Conservation (phyloP, 1,139 yeast genomes). For the Kurtzmaniella quercitrusa region DNA sequence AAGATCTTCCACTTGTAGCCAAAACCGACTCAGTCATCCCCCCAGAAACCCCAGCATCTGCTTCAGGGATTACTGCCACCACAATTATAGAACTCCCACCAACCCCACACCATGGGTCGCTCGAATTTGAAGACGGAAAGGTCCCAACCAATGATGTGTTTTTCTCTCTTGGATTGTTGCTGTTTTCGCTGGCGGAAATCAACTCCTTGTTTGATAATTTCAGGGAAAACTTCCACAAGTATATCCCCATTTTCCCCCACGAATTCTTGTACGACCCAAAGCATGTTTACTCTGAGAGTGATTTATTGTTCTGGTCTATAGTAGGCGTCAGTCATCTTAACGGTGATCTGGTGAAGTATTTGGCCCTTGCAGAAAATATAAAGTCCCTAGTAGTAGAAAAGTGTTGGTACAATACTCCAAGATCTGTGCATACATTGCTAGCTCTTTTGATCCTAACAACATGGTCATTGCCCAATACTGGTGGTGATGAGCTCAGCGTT, state of each 20-base stretch:
- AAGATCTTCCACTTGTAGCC: background rate
- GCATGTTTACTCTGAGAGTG: constrained; percentile 27
- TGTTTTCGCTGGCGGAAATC: constrained; percentile 23
- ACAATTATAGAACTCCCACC: constrained; percentile 6
- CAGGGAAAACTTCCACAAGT: constrained; percentile 28
- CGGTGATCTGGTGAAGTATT: constrained; percentile 16
- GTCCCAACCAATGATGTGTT: background rate
- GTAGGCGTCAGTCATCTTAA: constrained; percentile 31
- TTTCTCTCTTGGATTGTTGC: constrained; percentile 3
- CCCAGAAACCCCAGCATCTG: background rate
- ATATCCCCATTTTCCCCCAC: constrained; percentile 40
- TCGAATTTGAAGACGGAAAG: constrained; percentile 1
- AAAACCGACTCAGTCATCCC: background rate
- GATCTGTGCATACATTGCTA: constrained; percentile 38
- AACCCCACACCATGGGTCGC: constrained; percentile 3
- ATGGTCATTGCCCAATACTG: constrained; percentile 41
- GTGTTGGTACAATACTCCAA: constrained; percentile 45
- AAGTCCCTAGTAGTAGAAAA: constrained; percentile 38
- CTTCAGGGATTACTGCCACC: constrained; percentile 4
- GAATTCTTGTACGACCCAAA: constrained; percentile 27
- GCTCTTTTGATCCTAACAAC: constrained; percentile 41
- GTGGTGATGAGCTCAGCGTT: constrained; percentile 31
- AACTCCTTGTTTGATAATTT: constrained; percentile 26
- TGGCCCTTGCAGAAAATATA: constrained; percentile 27
- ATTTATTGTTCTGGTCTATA: constrained; percentile 41